Conservation (phyloP, 164 flowering plant species). For the Nymphaea thermarum region DNA sequence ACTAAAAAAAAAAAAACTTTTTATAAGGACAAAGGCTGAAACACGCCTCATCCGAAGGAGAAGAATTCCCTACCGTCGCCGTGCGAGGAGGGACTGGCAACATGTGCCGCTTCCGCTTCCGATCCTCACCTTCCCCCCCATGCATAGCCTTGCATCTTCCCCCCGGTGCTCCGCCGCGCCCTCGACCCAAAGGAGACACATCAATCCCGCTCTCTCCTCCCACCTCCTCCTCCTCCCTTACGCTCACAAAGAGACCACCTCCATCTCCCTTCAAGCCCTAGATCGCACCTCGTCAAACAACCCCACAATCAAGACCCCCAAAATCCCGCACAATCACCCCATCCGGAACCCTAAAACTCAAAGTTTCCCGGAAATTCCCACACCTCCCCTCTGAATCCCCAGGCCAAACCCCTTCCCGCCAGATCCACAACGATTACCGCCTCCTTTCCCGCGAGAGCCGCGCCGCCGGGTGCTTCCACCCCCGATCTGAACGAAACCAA, state of each 20-base stretch:
- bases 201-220: constrained; percentile 25
- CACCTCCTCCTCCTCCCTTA: constrained; percentile 4
- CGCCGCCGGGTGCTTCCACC: not conserved
- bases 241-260: constrained; percentile 9
- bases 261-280: constrained; percentile 17
- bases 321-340: not conserved
- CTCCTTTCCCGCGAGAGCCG: not conserved
- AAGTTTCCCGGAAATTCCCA: not conserved
- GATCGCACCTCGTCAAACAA: constrained; percentile 11
- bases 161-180: constrained; percentile 16
- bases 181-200: constrained; percentile 24
- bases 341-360: not conserved
- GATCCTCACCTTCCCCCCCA: constrained; percentile 50
- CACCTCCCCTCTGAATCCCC: not conserved
- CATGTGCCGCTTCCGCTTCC: constrained; percentile 60
- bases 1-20: no score
- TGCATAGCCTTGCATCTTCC: constrained; percentile 63
- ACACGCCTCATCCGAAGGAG: constrained; percentile 11
- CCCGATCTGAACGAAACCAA: not conserved
- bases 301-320: not conserved
- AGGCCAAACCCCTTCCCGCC: not conserved
- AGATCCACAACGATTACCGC: not conserved
- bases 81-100: constrained; percentile 39
- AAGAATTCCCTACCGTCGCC: constrained; percentile 23
- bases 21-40: no score